Conservation (phyloP, 2,329 filamentous ascomycete genomes). For the Calonectria naviculata region DNA sequence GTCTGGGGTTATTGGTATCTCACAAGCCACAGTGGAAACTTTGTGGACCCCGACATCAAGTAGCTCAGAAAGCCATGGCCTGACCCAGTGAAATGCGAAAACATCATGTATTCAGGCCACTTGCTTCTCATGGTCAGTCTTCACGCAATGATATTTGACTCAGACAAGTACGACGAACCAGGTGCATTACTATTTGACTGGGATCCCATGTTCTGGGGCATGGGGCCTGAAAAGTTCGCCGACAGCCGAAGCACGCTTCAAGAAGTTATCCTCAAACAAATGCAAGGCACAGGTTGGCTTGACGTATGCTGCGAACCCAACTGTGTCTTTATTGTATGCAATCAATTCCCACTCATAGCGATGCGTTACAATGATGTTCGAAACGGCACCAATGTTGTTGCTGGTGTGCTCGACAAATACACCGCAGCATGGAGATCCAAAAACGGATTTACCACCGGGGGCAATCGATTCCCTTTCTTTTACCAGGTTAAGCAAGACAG, state of each 20-base stretch:
- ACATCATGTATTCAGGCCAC: background rate
- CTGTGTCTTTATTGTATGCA: background rate
- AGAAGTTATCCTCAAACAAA: background rate
- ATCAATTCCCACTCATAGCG: background rate
- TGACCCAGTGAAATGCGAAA: background rate
- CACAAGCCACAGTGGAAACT: background rate
- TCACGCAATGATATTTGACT: background rate
- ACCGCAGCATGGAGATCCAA: background rate
- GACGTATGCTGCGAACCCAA: background rate
- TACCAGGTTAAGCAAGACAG: background rate
- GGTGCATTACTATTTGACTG: background rate
- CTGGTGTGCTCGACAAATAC: background rate
- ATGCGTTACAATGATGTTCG: background rate
- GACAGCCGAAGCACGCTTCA: background rate
- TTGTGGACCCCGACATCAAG: background rate
- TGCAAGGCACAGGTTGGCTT: background rate
- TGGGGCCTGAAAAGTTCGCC: background rate
- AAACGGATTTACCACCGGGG: background rate
- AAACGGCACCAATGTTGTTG: background rate
- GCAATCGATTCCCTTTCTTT: background rate
- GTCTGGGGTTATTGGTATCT: background rate
- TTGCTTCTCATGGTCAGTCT: background rate
- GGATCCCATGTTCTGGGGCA: background rate
- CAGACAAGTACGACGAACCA: background rate
- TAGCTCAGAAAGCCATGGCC: background rate